Evolutionary conservation across 2,329 filamentous ascomycete genomes (phyloP), one percentile per base, ranked within the genome.

Genomic region (Exophiala aquamarina): DNA sequence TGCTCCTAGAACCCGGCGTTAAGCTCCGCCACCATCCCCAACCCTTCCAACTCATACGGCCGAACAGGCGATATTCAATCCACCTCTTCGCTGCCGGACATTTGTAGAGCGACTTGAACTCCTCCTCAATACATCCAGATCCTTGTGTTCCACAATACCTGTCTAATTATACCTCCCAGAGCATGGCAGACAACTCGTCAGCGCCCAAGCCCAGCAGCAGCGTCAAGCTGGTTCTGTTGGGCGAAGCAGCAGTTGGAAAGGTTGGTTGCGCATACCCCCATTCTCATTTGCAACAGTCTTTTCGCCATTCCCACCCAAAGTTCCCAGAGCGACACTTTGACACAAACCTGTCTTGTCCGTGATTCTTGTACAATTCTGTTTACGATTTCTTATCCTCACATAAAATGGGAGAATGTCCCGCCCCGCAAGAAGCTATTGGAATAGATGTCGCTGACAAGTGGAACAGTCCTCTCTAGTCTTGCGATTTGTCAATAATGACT

Each of bases 401-500:
- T 50, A 41, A 43, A 31, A 20, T 29, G 39, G 21, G 19, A 35
- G 15, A 14, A 29, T 28, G 6, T 26, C 23, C 23, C 23, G 6
- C 11, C 23, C 23, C 23, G 23, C 23, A 11, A 38, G 15, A 15
- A 31, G 10, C 11, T 28, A 41, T 13, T 28, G 19, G 35, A n/a
- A 45, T n/a, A 19, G 31, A 39, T 23, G 11, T 18, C 15, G 29
- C 15, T 37, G 19, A 35, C 17, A 34, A 18, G 6, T 34, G 23
- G 35, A 47, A 18, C 63, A 95, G 93, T 97, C 93, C 40, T 98
- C 93, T 36, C 84, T 98, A 49, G 93, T 98, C 55, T 81, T 98
- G 66, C 89, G 93, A 65, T 98, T 98, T 72, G 93, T 98, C 67
- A 97, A 97, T 79, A 93, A 98, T 74, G 92, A 97, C 72, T 98